Conservation (phyloP, 2,329 filamentous ascomycete genomes). For the Didymosphaeria variabile region DNA sequence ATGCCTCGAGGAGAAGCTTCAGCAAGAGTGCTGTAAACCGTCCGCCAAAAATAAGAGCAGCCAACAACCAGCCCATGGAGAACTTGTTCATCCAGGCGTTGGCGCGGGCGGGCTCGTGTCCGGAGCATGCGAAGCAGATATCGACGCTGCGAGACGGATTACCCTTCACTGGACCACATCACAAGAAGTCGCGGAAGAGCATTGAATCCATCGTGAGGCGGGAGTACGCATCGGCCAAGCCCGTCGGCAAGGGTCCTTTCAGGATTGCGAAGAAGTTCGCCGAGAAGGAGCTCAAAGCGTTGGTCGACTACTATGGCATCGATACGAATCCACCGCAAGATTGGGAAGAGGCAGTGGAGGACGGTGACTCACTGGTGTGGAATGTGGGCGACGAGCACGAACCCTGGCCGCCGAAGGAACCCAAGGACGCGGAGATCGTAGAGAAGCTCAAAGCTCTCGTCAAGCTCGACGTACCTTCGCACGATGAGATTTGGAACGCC, state of each 20-base stretch:
- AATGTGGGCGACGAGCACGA: constrained; percentile 43
- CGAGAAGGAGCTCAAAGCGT: constrained; percentile 55
- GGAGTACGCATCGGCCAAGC: constrained; percentile 19
- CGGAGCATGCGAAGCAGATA: constrained; percentile 55
- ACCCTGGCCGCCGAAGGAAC: constrained; percentile 44
- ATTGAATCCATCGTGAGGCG: constrained; percentile 17
- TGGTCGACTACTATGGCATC: constrained; percentile 59
- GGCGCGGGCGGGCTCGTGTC: constrained; percentile 62
- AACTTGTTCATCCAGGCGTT: constrained; percentile 64
- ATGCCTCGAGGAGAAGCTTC: constrained; percentile 28
- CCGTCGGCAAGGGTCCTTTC: constrained; percentile 29
- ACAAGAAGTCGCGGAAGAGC: constrained; percentile 32
- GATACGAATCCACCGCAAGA: constrained; percentile 27
- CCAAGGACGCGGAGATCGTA: constrained; percentile 47
- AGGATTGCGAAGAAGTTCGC: constrained; percentile 44
- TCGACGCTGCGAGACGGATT: constrained; percentile 25
- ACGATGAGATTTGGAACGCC: constrained; percentile 60
- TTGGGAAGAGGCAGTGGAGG: constrained; percentile 43
- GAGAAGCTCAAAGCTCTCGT: constrained; percentile 51
- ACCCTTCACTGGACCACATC: constrained; percentile 18
- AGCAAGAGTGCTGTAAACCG: constrained; percentile 26
- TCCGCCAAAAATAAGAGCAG: constrained; percentile 21
- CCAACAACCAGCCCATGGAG: constrained; percentile 53
- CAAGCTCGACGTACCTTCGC: constrained; percentile 52
- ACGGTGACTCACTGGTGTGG: constrained; percentile 39